A percentile compares a stretch with the other conserved stretches of the same genome.
Conservation (phyloP, 768 basidiomycete genomes). For the Boletus patriciae region DNA sequence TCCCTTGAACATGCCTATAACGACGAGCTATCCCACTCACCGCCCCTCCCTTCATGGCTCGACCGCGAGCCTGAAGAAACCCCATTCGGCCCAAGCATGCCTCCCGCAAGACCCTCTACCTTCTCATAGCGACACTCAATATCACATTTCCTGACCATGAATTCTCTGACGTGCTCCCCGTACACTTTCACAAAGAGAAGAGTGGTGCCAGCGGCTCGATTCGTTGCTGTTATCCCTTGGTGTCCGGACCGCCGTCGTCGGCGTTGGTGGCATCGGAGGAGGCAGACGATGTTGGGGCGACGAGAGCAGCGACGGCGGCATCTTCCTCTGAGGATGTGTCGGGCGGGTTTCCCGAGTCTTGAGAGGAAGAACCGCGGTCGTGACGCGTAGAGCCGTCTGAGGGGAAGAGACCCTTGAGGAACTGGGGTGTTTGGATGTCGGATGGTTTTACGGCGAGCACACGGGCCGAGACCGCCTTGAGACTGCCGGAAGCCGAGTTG, state of each 20-base stretch:
- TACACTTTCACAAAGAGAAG: slow-evolving; percentile 84
- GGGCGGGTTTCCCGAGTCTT: slow-evolving; percentile 37
- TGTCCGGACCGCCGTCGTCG: slow-evolving; percentile 39
- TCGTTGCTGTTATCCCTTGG: slow-evolving; percentile 71
- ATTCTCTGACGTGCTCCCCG: slow-evolving; percentile 88
- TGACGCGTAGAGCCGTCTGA: slow-evolving; percentile 28
- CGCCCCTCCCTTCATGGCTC: slow-evolving; percentile 81
- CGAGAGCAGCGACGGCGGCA: slow-evolving; percentile 67
- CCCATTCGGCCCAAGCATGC: slow-evolving; percentile 84
- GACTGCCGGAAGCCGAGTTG: slow-evolving; percentile 66
- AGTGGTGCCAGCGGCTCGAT: slow-evolving; percentile 71
- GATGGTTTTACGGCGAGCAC: slow-evolving; percentile 61
- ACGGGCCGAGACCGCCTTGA: slow-evolving; percentile 58
- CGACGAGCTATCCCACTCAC: slow-evolving; percentile 75
- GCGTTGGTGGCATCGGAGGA: slow-evolving; percentile 53
- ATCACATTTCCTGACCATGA: slow-evolving; percentile 97
- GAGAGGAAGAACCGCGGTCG: slow-evolving; percentile 34
- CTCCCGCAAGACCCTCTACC: slow-evolving; percentile 90
- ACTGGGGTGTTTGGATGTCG: slow-evolving; percentile 58
- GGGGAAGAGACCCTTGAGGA: slow-evolving; percentile 64
- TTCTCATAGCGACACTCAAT: slow-evolving; percentile 95
- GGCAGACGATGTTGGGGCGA: slow-evolving; percentile 77
- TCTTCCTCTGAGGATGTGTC: slow-evolving; percentile 53
- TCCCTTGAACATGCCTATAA: slow-evolving; percentile 84
- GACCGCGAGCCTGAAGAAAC: slow-evolving; percentile 71